A percentile compares a stretch with the other conserved stretches of the same genome.
These are phyloP conservation scores for Diversispora eburnea DNA, from an alignment of 192 early-diverging fungal species.

Conservation along the genomic window DNA sequence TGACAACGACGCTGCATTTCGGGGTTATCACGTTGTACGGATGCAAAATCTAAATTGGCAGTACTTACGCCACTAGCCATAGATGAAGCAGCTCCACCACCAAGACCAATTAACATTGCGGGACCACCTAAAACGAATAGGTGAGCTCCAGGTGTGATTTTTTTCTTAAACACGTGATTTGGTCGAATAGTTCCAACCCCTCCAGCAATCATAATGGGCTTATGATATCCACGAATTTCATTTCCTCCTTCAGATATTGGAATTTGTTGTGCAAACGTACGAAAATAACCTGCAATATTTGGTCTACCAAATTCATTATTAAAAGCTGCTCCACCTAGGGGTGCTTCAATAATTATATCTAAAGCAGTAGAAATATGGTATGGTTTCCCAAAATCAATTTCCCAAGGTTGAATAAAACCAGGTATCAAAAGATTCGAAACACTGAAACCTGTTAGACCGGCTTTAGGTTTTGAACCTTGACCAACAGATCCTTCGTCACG, in stretches of 20 bases:
- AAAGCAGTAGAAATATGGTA: conserved; percentile 85
- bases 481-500: conserved; percentile 99
- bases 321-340: conserved; percentile 96
- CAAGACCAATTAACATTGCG: conserved; percentile 97
- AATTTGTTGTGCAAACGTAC: conserved; percentile 73
- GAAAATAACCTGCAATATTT: conserved; percentile 92
- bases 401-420: conserved; percentile 90
- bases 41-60: conserved; percentile 92
- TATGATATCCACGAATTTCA: conserved; percentile 95
- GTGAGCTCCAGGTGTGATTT: conserved; percentile 73
- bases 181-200: conserved; percentile 92
- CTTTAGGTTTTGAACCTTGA: conserved; percentile 91
- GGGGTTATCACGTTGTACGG: conserved; percentile 98
- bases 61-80: conserved; percentile 85
- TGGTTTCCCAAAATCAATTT: conserved; percentile 80
- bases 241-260: conserved; percentile 47
- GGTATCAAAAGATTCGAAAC: conserved; percentile 95
- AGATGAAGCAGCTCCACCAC: conserved; percentile 97
- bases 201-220: conserved; percentile 99
- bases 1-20: conserved; percentile 99
- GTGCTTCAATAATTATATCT: conserved; percentile 98
- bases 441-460: conserved; percentile 92
- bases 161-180: conserved; percentile 83
- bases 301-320: conserved; percentile 99
- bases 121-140: conserved; percentile 95